These are phyloP conservation scores for Rosa persica DNA, from an alignment of 306 rosid genomes.

Conservation along the genomic window DNA sequence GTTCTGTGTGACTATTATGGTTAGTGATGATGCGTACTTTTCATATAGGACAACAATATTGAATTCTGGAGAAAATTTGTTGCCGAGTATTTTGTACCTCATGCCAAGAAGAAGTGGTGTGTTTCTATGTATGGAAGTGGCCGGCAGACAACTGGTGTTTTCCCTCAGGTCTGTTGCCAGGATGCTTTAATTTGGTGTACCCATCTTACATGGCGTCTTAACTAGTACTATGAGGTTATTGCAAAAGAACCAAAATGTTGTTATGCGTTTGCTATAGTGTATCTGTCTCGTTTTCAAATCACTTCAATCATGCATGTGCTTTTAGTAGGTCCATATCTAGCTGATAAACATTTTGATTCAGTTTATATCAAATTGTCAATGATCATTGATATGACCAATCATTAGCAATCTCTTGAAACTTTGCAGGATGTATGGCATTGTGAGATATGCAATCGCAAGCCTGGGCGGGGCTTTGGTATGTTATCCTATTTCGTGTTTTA, in stretches of 20 bases:
- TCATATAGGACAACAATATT: constrained; percentile 77
- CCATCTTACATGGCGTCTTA: constrained; percentile 29
- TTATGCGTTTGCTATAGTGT: neutral
- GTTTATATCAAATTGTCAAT: neutral
- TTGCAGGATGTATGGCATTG: constrained; percentile 99
- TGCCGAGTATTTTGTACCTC: constrained; percentile 86
- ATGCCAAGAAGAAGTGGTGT: constrained; percentile 99
- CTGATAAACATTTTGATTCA: neutral
- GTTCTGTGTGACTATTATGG: constrained; percentile 18
- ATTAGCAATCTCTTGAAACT: constrained; percentile 19
- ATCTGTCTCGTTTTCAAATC: neutral
- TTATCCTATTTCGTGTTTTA: constrained; percentile 16
- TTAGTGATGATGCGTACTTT: constrained; percentile 24
- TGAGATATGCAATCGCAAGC: constrained; percentile 94
- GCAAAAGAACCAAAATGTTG: neutral
- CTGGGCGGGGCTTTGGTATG: constrained; percentile 98
- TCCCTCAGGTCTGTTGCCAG: constrained; percentile 76
- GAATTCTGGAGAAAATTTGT: constrained; percentile 99
- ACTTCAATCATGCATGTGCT: neutral
- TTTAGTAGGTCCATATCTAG: neutral
- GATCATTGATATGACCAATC: neutral
- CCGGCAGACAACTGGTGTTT: constrained; percentile 92
- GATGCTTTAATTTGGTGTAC: constrained; percentile 13
- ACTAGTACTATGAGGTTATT: neutral
- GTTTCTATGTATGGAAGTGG: constrained; percentile 97